Evolutionary conservation across 768 basidiomycete species (phyloP), one percentile per base, ranked within the genome.

Genomic region (Suillus subaureus): DNA sequence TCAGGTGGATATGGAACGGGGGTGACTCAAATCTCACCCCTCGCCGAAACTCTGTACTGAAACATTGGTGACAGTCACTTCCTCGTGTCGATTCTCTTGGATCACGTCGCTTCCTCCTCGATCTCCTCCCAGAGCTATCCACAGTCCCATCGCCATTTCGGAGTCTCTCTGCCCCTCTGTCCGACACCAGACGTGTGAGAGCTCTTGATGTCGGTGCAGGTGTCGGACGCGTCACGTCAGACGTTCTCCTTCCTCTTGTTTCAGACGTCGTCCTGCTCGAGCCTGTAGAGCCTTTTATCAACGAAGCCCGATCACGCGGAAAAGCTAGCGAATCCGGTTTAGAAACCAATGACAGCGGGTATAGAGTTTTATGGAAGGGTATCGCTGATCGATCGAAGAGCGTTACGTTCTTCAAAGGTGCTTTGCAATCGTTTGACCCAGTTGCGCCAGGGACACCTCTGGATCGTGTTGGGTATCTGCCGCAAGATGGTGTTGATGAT

Each of bases 171-270:
- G 72, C 71, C 51, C 71, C 49, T 2, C 64, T 67, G 45, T 58
- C 63, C 56, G 49, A 68, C 62, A 49, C 61, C 70, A 80, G 82
- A 28, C 81, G 87, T 55, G 86, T 82, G 33, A 87, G 93, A 54
- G 96, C 92, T 0, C 84, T 99, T 26, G 97, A 99, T 72, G 94
- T 96, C 65, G 97, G 92, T 18, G 96, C 96, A 7, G 97, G 97
- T 13, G 90, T 99, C 57, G 97, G 97, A 13, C 89, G 97, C 61
- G 95, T 97, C 33, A 97, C 96, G 0, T 82, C 87, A 3, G 88
- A 92, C 69, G 93, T 96, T 15, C 87, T 99, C 40, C 85, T 98
- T n/a, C 91, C 90, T 71, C 89, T 98, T 62, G 85, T 96, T 67
- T 85, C 89, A 28, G 91, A 94, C 69, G 94, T 98, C 57, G 89